Evolutionary conservation across 345 rosid genomes (phyloP), one percentile per base, ranked within the genome.

Genomic region (Hypericum perforatum): DNA sequence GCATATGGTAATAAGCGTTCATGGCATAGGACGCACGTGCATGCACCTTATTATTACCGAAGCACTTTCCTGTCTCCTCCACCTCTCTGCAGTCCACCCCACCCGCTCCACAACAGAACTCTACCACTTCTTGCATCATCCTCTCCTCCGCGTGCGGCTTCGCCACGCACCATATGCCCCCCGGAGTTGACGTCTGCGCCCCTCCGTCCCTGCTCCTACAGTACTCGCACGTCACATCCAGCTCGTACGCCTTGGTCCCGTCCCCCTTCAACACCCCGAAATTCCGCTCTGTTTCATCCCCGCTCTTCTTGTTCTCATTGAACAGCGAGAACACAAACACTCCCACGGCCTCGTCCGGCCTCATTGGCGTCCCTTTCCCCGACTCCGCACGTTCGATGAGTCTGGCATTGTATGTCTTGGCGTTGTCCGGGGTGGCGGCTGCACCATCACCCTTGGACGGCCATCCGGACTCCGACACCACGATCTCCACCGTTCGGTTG

Each of bases 1-100:
- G 89, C 73, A 79, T 79, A 54, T 79, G 85, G 56, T 82, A 77
- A 58, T 82, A 79, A 29, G 78, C 72, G 64, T 82, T 82, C 85
- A 82, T 79, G 63, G 85, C 82, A 58, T 54, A 77, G 5, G 85
- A 82, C 2, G 89, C 82, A 58, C 74, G 89, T 0, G 89, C 83
- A 50, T 79, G 81, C n/a, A 82, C 52, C 70, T 73, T 82, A 39
- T 71, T 68, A 3, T 82, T 78, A 5, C 59, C 66, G 53, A 60
- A 82, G 52, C 89, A 79, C 16, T 61, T 70, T 8, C 83, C 83
- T 6, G 57, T 73, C 37, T 75, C 67, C 22, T 65, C 60, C 8
- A 75, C 63, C 63, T 75, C 89, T 45, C 85, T 60, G 71, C 89
- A 82, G 58, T 79, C 89, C 53, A 79, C 85, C 0, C 89, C 85